Evolutionary conservation across 2,329 filamentous ascomycete genomes (phyloP).

Genomic region (Calonectria pteridis): DNA sequence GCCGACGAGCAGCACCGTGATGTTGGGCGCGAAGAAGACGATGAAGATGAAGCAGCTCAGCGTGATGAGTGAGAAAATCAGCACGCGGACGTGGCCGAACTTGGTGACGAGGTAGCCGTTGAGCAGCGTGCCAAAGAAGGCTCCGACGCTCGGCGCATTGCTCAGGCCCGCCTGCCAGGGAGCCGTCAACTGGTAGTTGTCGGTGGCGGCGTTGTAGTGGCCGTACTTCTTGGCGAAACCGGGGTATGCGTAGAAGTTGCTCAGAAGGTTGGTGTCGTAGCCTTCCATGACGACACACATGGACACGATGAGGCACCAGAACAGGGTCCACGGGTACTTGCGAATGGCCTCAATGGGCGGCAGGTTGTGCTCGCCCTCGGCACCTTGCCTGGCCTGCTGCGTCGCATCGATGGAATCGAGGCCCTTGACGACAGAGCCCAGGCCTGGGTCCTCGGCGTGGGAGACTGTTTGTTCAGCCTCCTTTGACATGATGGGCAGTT

Average conservation of each 20-base stretch:
- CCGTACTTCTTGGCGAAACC: constrained; percentile 46
- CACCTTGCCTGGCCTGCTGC: constrained; percentile 21
- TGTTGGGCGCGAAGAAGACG: constrained; percentile 58
- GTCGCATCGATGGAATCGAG: constrained; percentile 16
- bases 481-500: background rate
- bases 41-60: constrained; percentile 60
- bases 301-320: constrained; percentile 53
- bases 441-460: constrained; percentile 13
- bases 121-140: constrained; percentile 61
- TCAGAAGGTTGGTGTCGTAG: constrained; percentile 52
- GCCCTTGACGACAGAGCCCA: constrained; percentile 1
- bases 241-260: constrained; percentile 54
- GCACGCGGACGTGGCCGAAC: constrained; percentile 57
- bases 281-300: constrained; percentile 59
- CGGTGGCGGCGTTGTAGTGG: constrained; percentile 40
- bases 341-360: constrained; percentile 44
- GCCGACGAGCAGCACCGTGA: constrained; percentile 54
- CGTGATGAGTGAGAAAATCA: constrained; percentile 55
- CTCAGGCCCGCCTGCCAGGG: constrained; percentile 64
- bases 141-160: constrained; percentile 59
- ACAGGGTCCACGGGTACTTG: constrained; percentile 51
- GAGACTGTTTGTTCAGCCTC: background rate
- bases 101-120: constrained; percentile 60
- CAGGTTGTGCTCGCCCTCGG: constrained; percentile 41
- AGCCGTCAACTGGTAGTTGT: constrained; percentile 55